Conservation (phyloP, 1,284 basidiomycete genomes). For the Chondrostereum purpureum region DNA sequence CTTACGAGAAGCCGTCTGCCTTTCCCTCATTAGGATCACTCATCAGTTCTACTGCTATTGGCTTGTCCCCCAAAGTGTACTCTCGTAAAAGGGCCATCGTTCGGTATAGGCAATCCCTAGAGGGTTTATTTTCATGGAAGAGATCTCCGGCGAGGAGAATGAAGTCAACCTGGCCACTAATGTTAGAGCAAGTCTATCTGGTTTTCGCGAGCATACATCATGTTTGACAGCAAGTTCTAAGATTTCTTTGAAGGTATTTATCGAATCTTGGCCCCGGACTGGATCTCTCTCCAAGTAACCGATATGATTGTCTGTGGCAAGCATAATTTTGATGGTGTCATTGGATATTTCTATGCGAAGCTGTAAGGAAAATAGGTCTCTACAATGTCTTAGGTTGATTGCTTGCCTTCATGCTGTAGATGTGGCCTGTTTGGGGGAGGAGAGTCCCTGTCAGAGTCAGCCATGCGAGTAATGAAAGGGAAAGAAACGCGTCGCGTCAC, state of each 20-base stretch:
- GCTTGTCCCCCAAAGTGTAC: constrained; percentile 84
- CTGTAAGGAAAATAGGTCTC: constrained; percentile 5
- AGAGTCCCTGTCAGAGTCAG: constrained; percentile 7
- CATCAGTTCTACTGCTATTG: constrained; percentile 83
- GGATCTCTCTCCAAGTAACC: constrained; percentile 95
- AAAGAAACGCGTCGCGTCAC: constrained; percentile 19
- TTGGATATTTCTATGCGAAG: constrained; percentile 37
- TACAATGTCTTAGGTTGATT: neutral
- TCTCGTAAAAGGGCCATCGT: constrained; percentile 87
- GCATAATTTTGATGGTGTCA: constrained; percentile 76
- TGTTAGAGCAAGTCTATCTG: constrained; percentile 4
- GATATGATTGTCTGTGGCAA: constrained; percentile 94
- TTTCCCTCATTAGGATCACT: constrained; percentile 91
- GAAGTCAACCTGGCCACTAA: constrained; percentile 72
- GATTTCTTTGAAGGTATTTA: constrained; percentile 94
- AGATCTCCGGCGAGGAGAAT: constrained; percentile 92
- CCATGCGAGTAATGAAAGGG: constrained; percentile 5
- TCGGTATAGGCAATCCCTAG: constrained; percentile 83
- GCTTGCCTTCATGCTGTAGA: constrained; percentile 35
- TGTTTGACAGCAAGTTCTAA: constrained; percentile 85
- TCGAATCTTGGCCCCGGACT: constrained; percentile 89
- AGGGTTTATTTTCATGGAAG: constrained; percentile 97
- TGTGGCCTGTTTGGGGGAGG: constrained; percentile 19
- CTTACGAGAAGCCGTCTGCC: constrained; percentile 77
- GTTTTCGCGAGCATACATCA: constrained; percentile 48